Evolutionary conservation across 2,329 filamentous ascomycete genomes (phyloP).

Genomic region (Cercospora sp.): DNA sequence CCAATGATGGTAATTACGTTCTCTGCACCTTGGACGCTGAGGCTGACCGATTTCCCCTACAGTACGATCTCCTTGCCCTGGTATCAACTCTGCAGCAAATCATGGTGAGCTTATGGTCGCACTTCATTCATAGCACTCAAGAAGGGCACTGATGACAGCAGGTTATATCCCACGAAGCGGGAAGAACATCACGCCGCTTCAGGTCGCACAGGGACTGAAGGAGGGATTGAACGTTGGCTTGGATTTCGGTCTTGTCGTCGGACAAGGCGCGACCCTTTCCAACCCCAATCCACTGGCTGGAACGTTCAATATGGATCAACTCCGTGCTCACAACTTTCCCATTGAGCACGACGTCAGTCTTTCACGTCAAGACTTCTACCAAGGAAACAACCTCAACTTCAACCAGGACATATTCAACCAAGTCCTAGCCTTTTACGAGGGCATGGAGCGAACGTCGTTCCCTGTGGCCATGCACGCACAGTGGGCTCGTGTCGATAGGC

Average conservation of each 20-base stretch:
- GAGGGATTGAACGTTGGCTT: constrained; percentile 30
- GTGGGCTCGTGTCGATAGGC: constrained; percentile 35
- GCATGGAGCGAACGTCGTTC: constrained; percentile 33
- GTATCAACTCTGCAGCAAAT: constrained; percentile 18
- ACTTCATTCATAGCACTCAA: neutral
- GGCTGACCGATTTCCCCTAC: neutral
- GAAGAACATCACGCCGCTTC: constrained; percentile 28
- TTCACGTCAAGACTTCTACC: constrained; percentile 34
- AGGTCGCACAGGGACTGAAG: constrained; percentile 26
- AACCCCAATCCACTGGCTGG: constrained; percentile 19
- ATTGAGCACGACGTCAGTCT: constrained; percentile 42
- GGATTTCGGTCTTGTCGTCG: constrained; percentile 30
- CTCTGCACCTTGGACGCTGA: neutral
- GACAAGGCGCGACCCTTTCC: constrained; percentile 26
- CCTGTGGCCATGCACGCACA: constrained; percentile 34
- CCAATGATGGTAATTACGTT: neutral
- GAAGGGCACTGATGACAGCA: neutral
- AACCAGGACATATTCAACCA: constrained; percentile 37
- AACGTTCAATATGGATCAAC: constrained; percentile 5
- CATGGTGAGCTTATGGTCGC: neutral
- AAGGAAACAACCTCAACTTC: constrained; percentile 39
- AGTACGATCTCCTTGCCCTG: constrained; percentile 20
- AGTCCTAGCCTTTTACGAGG: constrained; percentile 33
- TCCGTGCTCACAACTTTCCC: constrained; percentile 26
- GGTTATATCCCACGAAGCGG: constrained; percentile 31